A percentile compares a stretch with the other conserved stretches of the same genome.
These are phyloP conservation scores for Globisporangium polare DNA, from an alignment of 352 stramenopile species.

Conservation along the genomic window DNA sequence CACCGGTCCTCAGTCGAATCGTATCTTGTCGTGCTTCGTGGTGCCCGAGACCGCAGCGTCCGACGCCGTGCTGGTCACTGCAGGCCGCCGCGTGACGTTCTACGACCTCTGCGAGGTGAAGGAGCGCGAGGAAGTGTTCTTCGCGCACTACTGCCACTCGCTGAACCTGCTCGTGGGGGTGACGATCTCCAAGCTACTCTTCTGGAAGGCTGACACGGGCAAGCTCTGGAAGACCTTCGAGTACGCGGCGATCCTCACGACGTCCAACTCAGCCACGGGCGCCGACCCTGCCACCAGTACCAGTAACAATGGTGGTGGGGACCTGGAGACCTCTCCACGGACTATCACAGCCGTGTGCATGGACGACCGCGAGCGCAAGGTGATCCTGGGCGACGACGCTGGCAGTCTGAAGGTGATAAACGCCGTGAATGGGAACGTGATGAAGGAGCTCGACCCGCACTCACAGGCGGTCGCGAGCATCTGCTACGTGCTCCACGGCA, in stretches of 20 bases:
- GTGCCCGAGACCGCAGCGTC: slow-evolving; percentile 41
- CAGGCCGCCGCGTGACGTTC: slow-evolving; percentile 34
- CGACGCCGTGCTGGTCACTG: slow-evolving; percentile 53
- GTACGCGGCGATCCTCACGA: slow-evolving; percentile 32
- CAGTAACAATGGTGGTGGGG: not conserved
- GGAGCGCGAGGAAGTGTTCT: slow-evolving; percentile 61
- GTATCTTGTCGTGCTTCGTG: slow-evolving; percentile 21
- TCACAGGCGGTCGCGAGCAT: slow-evolving; percentile 36
- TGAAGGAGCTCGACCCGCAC: slow-evolving; percentile 77
- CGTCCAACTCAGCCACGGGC: slow-evolving; percentile 7
- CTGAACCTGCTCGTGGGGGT: slow-evolving; percentile 56
- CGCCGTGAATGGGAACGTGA: slow-evolving; percentile 73
- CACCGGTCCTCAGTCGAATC: not conserved
- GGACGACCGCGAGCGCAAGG: slow-evolving; percentile 77
- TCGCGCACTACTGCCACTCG: slow-evolving; percentile 45
- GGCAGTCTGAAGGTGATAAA: slow-evolving; percentile 72
- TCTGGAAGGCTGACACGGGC: slow-evolving; percentile 59
- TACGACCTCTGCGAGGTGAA: slow-evolving; percentile 61
- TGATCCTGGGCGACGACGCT: slow-evolving; percentile 70
- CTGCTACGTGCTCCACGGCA: slow-evolving; percentile 53
- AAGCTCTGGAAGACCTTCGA: slow-evolving; percentile 49
- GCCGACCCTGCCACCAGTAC: slow-evolving; percentile 2
- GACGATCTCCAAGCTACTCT: slow-evolving; percentile 47
- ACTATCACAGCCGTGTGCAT: slow-evolving; percentile 73
- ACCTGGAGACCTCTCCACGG: slow-evolving; percentile 11